Conservation (phyloP, 306 rosid species). For the Vicia villosa region DNA sequence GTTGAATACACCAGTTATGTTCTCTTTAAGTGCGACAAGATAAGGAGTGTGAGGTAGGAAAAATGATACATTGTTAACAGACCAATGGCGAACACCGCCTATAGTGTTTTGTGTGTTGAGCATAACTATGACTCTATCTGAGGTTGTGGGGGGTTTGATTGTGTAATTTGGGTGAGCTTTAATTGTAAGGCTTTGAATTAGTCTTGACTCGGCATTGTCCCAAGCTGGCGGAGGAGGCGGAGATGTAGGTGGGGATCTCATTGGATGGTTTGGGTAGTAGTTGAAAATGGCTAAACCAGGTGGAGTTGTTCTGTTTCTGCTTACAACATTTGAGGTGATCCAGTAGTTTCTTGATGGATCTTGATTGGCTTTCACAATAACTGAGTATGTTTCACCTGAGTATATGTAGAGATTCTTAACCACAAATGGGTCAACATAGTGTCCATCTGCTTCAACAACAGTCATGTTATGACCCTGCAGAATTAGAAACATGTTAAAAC, state of each 20-base stretch:
- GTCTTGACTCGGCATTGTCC: conserved; percentile 46
- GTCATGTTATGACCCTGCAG: conserved; percentile 89
- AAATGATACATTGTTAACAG: conserved; percentile 78
- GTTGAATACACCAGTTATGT: conserved; percentile 47
- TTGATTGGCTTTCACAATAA: conserved; percentile 66
- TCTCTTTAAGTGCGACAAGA: conserved; percentile 62
- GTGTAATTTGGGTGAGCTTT: conserved; percentile 55
- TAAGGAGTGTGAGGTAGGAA: conserved; percentile 74
- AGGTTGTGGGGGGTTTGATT: conserved; percentile 56
- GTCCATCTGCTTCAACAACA: conserved; percentile 93
- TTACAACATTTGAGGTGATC: conserved; percentile 64
- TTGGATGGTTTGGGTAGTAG: conserved; percentile 89
- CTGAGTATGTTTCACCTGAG: conserved; percentile 93
- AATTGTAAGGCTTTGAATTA: conserved; percentile 65
- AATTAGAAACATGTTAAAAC: conserved; percentile 5
- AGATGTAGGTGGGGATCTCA: conserved; percentile 49
- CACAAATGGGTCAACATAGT: conserved; percentile 80
- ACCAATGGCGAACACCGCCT: conserved; percentile 47
- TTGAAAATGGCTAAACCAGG: conserved; percentile 64
- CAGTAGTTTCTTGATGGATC: conserved; percentile 83
- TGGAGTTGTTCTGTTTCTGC: conserved; percentile 65
- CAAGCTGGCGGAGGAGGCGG: conserved; percentile 68
- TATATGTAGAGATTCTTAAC: conserved; percentile 71
- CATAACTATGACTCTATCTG: conserved; percentile 72
- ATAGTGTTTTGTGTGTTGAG: conserved; percentile 77